Evolutionary conservation across 2,329 filamentous ascomycete species (phyloP).

Genomic region (Ambrosiella xylebori): DNA sequence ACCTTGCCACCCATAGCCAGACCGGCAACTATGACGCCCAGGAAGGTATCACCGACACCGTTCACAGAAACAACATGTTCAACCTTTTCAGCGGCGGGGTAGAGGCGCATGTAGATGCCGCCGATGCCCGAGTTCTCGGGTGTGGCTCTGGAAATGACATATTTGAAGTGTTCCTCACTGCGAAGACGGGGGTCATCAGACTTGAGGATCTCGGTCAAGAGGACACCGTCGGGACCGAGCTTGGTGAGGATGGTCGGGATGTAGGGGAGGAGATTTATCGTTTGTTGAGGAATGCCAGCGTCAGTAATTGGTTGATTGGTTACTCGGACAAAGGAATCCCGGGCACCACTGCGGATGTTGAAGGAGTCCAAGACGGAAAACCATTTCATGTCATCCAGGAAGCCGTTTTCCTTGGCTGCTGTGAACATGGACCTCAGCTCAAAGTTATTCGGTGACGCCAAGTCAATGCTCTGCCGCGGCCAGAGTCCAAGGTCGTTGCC

Average conservation of each 20-base stretch:
- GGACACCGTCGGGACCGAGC: constrained; percentile 56
- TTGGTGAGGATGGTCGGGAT: constrained; percentile 76
- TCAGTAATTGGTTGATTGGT: constrained; percentile 54
- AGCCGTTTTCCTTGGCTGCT: constrained; percentile 46
- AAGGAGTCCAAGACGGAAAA: constrained; percentile 66
- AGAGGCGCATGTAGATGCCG: constrained; percentile 66
- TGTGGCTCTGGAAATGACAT: constrained; percentile 49
- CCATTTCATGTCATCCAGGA: constrained; percentile 57
- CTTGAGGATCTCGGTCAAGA: constrained; percentile 54
- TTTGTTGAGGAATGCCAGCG: constrained; percentile 66
- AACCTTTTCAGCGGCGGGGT: constrained; percentile 49
- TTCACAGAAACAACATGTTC: constrained; percentile 63
- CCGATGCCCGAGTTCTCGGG: constrained; percentile 39
- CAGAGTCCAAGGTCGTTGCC: constrained; percentile 28
- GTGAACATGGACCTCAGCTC: constrained; percentile 68
- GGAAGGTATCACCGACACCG: constrained; percentile 83
- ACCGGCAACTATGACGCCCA: constrained; percentile 69
- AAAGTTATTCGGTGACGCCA: constrained; percentile 67
- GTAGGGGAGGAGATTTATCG: constrained; percentile 71
- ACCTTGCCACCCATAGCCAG: constrained; percentile 42
- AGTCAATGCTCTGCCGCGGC: constrained; percentile 46
- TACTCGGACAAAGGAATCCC: constrained; percentile 54
- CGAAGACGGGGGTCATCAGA: constrained; percentile 51
- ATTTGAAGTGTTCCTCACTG: constrained; percentile 44
- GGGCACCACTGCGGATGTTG: constrained; percentile 53